phyloP scores from a whole-genome alignment of 306 rosid species.

The Vigna angularis region DNA sequence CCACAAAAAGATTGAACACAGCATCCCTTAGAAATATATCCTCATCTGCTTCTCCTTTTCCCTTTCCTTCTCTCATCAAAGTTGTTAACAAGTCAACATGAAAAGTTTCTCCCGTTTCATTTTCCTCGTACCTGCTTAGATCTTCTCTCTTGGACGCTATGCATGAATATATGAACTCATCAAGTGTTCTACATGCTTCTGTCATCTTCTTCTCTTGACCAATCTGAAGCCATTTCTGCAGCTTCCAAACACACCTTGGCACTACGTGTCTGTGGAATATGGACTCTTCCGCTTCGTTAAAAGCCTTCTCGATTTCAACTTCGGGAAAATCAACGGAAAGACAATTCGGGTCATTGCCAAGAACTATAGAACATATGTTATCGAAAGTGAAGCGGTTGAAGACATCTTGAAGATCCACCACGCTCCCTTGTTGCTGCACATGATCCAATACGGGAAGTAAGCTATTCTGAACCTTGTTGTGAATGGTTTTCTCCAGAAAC shows the following conservation, averaged over 20 bases:
- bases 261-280: constrained; percentile 43
- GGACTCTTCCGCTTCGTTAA: constrained; percentile 43
- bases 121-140: not conserved
- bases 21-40: constrained; percentile 59
- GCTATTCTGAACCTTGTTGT: constrained; percentile 27
- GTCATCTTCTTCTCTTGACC: constrained; percentile 51
- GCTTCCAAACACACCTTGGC: constrained; percentile 52
- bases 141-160: constrained; percentile 44
- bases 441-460: constrained; percentile 42
- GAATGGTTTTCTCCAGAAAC: constrained; percentile 35
- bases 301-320: constrained; percentile 52
- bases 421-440: constrained; percentile 1
- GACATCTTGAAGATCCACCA: constrained; percentile 53
- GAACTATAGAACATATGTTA: constrained; percentile 44
- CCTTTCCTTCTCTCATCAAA: constrained; percentile 31
- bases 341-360: constrained; percentile 54
- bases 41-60: constrained; percentile 12
- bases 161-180: constrained; percentile 44
- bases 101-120: not conserved
- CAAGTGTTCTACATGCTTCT: constrained; percentile 44
- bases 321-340: constrained; percentile 49
- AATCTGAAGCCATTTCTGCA: constrained; percentile 51
- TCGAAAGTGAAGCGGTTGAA: constrained; percentile 54
- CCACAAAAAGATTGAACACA: constrained; percentile 46
- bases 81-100: constrained; percentile 24